These are phyloP conservation scores for Starmerella geochares DNA, from an alignment of 805 yeast species.

Conservation along the genomic window DNA sequence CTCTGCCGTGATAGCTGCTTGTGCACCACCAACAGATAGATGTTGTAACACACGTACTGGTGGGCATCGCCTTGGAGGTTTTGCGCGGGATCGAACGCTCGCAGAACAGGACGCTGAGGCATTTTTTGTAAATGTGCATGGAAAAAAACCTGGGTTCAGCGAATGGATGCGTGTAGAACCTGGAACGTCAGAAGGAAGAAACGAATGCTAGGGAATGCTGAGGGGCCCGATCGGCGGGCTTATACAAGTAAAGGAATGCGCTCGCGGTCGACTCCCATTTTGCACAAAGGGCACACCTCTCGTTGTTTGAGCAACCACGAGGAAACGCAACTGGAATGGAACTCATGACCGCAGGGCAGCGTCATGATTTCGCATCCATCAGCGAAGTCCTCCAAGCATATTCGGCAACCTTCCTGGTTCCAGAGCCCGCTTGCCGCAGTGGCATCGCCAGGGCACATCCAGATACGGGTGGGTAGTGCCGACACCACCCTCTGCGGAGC, in stretches of 20 bases:
- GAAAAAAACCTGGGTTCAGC: no score
- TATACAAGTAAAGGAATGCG: constrained; percentile 8
- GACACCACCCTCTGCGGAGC: constrained; percentile 34
- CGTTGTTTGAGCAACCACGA: constrained; percentile 50
- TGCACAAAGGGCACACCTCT: constrained; percentile 52
- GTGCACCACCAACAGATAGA: no score
- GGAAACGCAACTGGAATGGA: constrained; percentile 47
- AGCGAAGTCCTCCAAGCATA: constrained; percentile 48
- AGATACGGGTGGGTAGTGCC: constrained; percentile 32
- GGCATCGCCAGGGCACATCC: constrained; percentile 23
- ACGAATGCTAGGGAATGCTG: neutral
- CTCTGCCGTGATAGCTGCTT: no score
- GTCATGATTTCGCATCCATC: constrained; percentile 41
- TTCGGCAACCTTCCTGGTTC: constrained; percentile 38
- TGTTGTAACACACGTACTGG: no score
- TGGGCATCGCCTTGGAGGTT: no score
- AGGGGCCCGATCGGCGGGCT: neutral
- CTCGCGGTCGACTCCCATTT: constrained; percentile 30
- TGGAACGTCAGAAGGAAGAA: neutral
- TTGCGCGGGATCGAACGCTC: no score
- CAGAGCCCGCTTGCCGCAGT: neutral
- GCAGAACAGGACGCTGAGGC: no score
- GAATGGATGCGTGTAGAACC: no score
- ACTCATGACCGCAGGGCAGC: constrained; percentile 52
- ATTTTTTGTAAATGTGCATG: no score